phyloP scores from a whole-genome alignment of 2,329 filamentous ascomycete genomes.

The Pezicula carpinea region DNA sequence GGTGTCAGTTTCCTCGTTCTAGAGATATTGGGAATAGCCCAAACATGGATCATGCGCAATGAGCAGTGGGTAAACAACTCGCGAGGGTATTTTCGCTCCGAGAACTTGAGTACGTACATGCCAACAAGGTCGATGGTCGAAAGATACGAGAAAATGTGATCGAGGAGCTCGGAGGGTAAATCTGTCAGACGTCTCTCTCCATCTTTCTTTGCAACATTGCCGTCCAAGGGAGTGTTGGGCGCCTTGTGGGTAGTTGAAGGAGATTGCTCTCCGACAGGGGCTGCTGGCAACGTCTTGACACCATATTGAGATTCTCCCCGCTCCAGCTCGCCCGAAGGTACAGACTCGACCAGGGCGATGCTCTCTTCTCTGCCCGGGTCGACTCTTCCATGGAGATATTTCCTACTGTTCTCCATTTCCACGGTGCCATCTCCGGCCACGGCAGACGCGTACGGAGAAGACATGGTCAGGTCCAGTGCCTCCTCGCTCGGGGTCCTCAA shows the following conservation, averaged over 20 bases:
- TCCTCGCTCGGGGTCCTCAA: not conserved
- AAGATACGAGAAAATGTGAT: slow-evolving; percentile 65
- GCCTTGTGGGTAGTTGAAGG: too few species aligned
- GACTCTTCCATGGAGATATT: slow-evolving; percentile 3
- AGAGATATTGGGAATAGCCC: too few species aligned
- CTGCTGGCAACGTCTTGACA: too few species aligned
- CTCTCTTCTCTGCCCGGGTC: slow-evolving; percentile 1
- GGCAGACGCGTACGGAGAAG: not conserved
- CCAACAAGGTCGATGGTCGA: slow-evolving; percentile 57
- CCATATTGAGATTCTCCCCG: not conserved
- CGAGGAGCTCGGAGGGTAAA: slow-evolving; percentile 72
- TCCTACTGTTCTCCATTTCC: slow-evolving; percentile 2
- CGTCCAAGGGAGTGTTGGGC: too few species aligned
- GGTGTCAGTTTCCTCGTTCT: too few species aligned
- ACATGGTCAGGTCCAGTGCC: not conserved
- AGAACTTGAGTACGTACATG: too few species aligned
- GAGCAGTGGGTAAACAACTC: too few species aligned
- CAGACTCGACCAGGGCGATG: not conserved
- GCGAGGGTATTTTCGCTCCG: too few species aligned
- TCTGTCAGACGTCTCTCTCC: slow-evolving; percentile 34
- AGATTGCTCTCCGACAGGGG: too few species aligned
- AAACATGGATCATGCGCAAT: too few species aligned
- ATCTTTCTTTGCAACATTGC: too few species aligned
- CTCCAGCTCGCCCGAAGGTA: not conserved
- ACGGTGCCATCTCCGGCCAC: not conserved